A percentile compares a stretch with the other conserved stretches of the same genome.
These are phyloP conservation scores for Tuber calosporum DNA, from an alignment of 495 filamentous ascomycete genomes.

Conservation along the genomic window DNA sequence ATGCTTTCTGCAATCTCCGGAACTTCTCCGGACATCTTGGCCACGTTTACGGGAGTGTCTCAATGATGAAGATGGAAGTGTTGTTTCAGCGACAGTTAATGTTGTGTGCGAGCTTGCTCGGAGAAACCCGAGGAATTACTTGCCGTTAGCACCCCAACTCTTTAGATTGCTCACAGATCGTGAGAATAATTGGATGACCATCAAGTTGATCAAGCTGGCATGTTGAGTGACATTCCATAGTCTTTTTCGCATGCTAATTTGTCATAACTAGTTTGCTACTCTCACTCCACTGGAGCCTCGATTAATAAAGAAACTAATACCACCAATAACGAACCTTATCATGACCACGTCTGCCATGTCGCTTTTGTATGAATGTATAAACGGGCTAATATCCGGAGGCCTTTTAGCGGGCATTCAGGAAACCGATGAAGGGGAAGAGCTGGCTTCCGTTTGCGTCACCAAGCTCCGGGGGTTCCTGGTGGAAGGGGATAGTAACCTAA, in stretches of 20 bases:
- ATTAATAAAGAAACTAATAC: conserved; percentile 82
- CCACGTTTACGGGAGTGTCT: conserved; percentile 91
- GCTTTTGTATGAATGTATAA: conserved; percentile 93
- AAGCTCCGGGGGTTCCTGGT: conserved; percentile 91
- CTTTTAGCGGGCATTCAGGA: conserved; percentile 75
- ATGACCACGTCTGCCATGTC: conserved; percentile 94
- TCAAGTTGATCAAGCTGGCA: conserved; percentile 95
- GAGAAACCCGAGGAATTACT: conserved; percentile 85
- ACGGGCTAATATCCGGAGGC: conserved; percentile 93
- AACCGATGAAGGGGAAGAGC: conserved; percentile 74
- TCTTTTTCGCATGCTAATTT: conserved; percentile 10
- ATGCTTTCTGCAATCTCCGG: conserved; percentile 85
- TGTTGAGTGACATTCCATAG: conserved; percentile 32
- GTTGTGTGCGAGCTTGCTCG: conserved; percentile 94
- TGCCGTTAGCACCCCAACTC: conserved; percentile 80
- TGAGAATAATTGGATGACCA: conserved; percentile 99
- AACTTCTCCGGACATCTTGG: conserved; percentile 86
- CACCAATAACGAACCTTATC: conserved; percentile 88
- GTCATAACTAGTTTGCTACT: conserved; percentile 70
- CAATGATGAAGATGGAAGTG: conserved; percentile 87
- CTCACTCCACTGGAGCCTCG: conserved; percentile 89
- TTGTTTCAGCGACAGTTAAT: conserved; percentile 91
- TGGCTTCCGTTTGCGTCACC: conserved; percentile 84
- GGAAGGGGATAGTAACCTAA: conserved; percentile 88
- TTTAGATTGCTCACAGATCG: conserved; percentile 89